A percentile compares a stretch with the other conserved stretches of the same genome.
These are phyloP conservation scores for Escallonia rubra DNA, from an alignment of 129 eudicot species.

Conservation along the genomic window DNA sequence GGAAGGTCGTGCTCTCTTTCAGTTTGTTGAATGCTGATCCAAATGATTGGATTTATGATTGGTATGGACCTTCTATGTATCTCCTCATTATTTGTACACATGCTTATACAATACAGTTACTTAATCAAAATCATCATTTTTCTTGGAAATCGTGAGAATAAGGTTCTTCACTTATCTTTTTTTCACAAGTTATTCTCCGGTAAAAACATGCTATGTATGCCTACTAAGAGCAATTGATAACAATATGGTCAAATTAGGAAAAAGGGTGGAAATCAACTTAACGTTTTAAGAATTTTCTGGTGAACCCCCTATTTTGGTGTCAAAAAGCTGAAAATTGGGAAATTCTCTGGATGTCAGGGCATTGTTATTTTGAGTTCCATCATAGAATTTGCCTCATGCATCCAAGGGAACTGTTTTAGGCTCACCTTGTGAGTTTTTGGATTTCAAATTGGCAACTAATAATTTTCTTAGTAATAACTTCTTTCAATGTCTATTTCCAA, in stretches of 20 bases:
- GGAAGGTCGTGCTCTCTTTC: slow-evolving; percentile 80
- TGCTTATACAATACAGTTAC: too few species aligned
- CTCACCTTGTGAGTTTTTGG: background rate
- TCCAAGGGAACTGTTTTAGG: background rate
- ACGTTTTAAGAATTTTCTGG: background rate
- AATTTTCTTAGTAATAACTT: background rate
- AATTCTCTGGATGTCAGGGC: background rate
- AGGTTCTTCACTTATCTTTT: background rate
- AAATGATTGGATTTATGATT: slow-evolving; percentile 73
- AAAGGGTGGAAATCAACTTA: too few species aligned
- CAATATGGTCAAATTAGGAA: too few species aligned
- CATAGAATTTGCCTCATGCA: background rate
- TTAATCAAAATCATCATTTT: background rate
- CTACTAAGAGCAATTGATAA: too few species aligned
- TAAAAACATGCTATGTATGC: background rate
- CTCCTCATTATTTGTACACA: background rate
- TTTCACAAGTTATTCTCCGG: background rate
- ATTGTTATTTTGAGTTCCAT: background rate
- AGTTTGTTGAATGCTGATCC: slow-evolving; percentile 97
- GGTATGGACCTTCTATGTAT: slow-evolving; percentile 42
- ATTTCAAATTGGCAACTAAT: too few species aligned
- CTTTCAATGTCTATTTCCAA: background rate
- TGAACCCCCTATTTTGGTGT: background rate
- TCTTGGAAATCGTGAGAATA: background rate
- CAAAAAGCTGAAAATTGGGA: background rate